phyloP scores from a whole-genome alignment of 139 green algal species.

The Desmodesmus armatus region DNA sequence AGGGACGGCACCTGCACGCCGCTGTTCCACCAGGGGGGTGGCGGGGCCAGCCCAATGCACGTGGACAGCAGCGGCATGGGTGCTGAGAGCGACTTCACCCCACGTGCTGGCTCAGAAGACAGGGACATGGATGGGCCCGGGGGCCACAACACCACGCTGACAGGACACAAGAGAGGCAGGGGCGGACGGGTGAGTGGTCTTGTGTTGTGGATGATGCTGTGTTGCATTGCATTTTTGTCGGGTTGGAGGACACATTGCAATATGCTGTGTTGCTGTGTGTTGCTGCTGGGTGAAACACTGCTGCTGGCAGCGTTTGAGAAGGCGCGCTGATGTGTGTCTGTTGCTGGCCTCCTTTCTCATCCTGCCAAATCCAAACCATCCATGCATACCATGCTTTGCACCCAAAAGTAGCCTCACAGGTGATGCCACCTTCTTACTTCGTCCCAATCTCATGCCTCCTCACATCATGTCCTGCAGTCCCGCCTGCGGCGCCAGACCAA shows the following conservation, averaged over 20 bases:
- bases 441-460: background rate
- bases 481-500: background rate
- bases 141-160: too few relatives aligned
- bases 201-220: background rate
- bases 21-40: background rate
- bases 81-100: slow-evolving; percentile 25
- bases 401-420: too few relatives aligned
- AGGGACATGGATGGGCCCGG: too few relatives aligned
- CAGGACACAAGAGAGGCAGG: slow-evolving; percentile 2
- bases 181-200: background rate
- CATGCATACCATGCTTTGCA: too few relatives aligned
- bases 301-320: too few relatives aligned
- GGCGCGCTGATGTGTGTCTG: too few relatives aligned
- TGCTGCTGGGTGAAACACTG: too few relatives aligned
- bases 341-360: too few relatives aligned
- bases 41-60: background rate
- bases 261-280: background rate
- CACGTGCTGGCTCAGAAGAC: slow-evolving; percentile 9
- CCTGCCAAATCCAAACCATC: too few relatives aligned
- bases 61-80: background rate
- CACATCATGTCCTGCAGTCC: background rate
- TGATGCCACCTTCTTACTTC: too few relatives aligned
- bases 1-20: background rate
- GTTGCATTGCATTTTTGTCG: background rate
- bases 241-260: background rate